Evolutionary conservation across 2,329 filamentous ascomycete genomes (phyloP).

Genomic region (Apiospora sp.): DNA sequence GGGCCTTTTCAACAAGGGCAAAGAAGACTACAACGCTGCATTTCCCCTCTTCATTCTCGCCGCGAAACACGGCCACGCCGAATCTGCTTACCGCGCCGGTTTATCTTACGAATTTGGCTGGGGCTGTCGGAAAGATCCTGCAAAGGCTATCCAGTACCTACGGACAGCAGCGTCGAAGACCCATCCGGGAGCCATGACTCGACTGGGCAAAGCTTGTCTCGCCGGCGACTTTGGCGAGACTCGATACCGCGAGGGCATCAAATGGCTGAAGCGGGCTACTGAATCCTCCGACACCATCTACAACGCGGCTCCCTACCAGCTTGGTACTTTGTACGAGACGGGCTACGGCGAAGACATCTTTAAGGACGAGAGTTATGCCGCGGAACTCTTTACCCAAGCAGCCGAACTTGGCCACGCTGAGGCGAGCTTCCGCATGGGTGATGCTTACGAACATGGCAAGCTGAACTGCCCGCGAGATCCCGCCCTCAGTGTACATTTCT

Average conservation of each 20-base stretch:
- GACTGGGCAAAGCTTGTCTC: slow-evolving; percentile 89
- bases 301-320: slow-evolving; percentile 90
- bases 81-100: slow-evolving; percentile 91
- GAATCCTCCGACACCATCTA: slow-evolving; percentile 92
- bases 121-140: slow-evolving; percentile 89
- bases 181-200: slow-evolving; percentile 93
- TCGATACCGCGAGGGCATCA: slow-evolving; percentile 88
- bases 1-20: slow-evolving; percentile 93
- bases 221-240: slow-evolving; percentile 88
- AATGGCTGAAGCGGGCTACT: slow-evolving; percentile 93
- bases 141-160: slow-evolving; percentile 93
- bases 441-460: slow-evolving; percentile 93
- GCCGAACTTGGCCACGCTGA: slow-evolving; percentile 90
- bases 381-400: slow-evolving; percentile 92
- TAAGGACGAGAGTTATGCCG: slow-evolving; percentile 87
- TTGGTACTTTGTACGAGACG: slow-evolving; percentile 86
- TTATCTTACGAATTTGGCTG: slow-evolving; percentile 98
- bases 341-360: slow-evolving; percentile 97
- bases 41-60: slow-evolving; percentile 93
- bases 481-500: slow-evolving; percentile 94
- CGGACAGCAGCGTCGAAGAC: slow-evolving; percentile 90
- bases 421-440: slow-evolving; percentile 88
- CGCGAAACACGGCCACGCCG: slow-evolving; percentile 95
- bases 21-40: slow-evolving; percentile 88
- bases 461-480: slow-evolving; percentile 90